Percentiles rank a stretch among this genome's conserved stretches.
Evolutionary conservation across 495 filamentous ascomycete genomes (phyloP).

Genomic region (Hyaloscypha bicolor): DNA sequence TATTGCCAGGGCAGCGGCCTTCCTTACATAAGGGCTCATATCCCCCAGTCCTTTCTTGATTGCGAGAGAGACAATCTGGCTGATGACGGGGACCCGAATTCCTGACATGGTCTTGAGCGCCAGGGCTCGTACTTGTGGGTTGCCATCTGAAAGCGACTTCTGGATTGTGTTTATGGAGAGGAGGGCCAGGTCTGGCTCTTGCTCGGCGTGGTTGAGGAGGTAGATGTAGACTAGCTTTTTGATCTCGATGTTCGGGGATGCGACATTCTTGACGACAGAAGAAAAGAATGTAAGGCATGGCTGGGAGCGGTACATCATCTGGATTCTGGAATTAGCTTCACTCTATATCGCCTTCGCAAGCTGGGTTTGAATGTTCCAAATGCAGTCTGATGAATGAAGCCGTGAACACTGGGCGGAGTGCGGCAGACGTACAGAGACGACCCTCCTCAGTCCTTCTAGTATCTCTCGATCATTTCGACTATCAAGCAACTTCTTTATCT

Average conservation of each 20-base stretch:
- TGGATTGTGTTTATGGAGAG: slow-evolving; percentile 98
- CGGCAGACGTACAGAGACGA: slow-evolving; percentile 72
- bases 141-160: slow-evolving; percentile 90
- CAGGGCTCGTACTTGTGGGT: slow-evolving; percentile 86
- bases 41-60: slow-evolving; percentile 91
- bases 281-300: slow-evolving; percentile 88
- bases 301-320: slow-evolving; percentile 93
- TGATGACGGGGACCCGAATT: slow-evolving; percentile 96
- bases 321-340: not conserved
- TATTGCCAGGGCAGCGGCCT: slow-evolving; percentile 91
- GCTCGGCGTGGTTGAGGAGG: slow-evolving; percentile 91
- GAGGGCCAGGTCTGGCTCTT: slow-evolving; percentile 91
- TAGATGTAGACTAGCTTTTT: slow-evolving; percentile 99
- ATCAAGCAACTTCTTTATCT: slow-evolving; percentile 93
- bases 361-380: no score
- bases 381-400: not conserved
- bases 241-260: slow-evolving; percentile 86
- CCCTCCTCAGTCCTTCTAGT: slow-evolving; percentile 84
- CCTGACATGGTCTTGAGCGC: slow-evolving; percentile 94
- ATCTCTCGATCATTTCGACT: slow-evolving; percentile 93
- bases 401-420: not conserved
- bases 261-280: slow-evolving; percentile 93
- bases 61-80: slow-evolving; percentile 93
- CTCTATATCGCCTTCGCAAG: not conserved
- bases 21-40: slow-evolving; percentile 92